These are phyloP conservation scores for Adiantum capillusveneris DNA, from an alignment of 75 land plant genomes.

Conservation along the genomic window DNA sequence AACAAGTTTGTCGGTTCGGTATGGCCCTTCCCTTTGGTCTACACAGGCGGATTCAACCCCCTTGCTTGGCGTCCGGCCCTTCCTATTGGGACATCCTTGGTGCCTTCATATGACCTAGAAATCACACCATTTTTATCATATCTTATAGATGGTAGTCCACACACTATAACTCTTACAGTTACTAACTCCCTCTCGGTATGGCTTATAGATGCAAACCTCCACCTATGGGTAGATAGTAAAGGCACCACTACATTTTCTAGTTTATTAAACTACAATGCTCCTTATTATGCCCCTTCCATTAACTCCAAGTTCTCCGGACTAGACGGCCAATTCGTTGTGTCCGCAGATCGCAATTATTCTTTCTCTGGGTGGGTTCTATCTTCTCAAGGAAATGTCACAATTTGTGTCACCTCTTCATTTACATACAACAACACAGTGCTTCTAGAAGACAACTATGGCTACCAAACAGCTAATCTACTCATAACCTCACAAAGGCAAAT, in stretches of 20 bases:
- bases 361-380: conserved; percentile 63
- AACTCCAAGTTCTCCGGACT: conserved; percentile 38
- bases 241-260: conserved; percentile 25
- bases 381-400: conserved; percentile 58
- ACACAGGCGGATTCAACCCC: conserved; percentile 83
- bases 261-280: conserved; percentile 22
- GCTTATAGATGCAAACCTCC: conserved; percentile 70
- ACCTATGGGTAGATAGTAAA: conserved; percentile 63
- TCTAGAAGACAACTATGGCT: conserved; percentile 24
- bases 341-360: conserved; percentile 28
- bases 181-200: conserved; percentile 58
- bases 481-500: conserved; percentile 29
- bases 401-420: conserved; percentile 29
- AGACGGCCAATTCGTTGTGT: conserved; percentile 46
- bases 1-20: conserved; percentile 61
- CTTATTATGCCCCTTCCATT: conserved; percentile 2
- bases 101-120: conserved; percentile 73
- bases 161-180: conserved; percentile 40
- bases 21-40: conserved; percentile 88
- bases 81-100: conserved; percentile 78
- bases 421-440: conserved; percentile 39
- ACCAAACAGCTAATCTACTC: conserved; percentile 34
- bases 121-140: conserved; percentile 66
- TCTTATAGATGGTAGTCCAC: conserved; percentile 52
- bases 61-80: conserved; percentile 76